Evolutionary conservation across 2,329 filamentous ascomycete species (phyloP).

Genomic region (Fusarium continuum): DNA sequence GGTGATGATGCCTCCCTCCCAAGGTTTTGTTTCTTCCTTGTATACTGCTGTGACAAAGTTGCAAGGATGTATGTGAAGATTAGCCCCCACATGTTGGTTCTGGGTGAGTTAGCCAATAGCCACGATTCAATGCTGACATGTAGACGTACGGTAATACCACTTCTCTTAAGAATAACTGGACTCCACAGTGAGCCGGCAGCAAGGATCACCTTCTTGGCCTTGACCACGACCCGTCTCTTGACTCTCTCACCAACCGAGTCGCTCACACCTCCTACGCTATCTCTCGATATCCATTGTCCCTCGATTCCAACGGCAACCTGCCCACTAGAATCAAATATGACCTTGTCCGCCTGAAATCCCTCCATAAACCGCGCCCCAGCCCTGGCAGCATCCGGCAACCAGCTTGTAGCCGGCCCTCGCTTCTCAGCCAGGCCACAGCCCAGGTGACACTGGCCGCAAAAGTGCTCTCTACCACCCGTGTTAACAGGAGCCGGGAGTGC

Average conservation of each 20-base stretch:
- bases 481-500: conserved; percentile 81
- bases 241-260: conserved; percentile 58
- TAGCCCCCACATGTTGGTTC: conserved; percentile 82
- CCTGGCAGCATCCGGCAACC: conserved; percentile 79
- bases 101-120: conserved; percentile 46
- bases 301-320: conserved; percentile 74
- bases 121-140: not conserved
- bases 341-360: conserved; percentile 75
- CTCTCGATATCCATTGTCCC: conserved; percentile 79
- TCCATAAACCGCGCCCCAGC: conserved; percentile 85
- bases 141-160: conserved; percentile 71
- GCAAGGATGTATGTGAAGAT: conserved; percentile 84
- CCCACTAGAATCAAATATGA: conserved; percentile 71
- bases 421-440: conserved; percentile 76
- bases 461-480: conserved; percentile 75
- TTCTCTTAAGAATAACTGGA: conserved; percentile 78
- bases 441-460: conserved; percentile 72
- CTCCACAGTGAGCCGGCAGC: conserved; percentile 79
- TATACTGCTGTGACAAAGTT: conserved; percentile 68
- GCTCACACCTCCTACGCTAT: conserved; percentile 66
- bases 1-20: conserved; percentile 82
- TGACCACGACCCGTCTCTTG: conserved; percentile 72
- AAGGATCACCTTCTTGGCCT: conserved; percentile 83
- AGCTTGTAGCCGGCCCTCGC: conserved; percentile 79
- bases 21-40: conserved; percentile 73